Conservation (phyloP, 2,329 filamentous ascomycete species). For the Epichloe sp. region DNA sequence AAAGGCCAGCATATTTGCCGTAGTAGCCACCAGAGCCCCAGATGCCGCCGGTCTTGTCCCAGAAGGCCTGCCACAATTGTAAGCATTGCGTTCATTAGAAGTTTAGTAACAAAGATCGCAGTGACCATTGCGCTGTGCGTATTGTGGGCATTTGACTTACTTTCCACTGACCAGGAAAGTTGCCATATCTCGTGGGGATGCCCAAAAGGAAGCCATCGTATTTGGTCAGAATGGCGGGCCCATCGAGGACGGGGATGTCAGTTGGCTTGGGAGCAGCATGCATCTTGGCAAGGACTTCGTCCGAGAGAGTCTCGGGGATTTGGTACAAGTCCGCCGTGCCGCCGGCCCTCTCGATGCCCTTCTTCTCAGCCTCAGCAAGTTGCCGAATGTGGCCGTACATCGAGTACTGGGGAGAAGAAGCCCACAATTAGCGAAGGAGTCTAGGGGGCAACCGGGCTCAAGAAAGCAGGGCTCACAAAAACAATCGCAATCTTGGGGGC, state of each 20-base stretch:
- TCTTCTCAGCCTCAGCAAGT: constrained; percentile 81
- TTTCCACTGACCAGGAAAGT: constrained; percentile 96
- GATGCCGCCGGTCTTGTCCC: constrained; percentile 79
- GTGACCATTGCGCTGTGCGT: neutral
- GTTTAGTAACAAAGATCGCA: no score
- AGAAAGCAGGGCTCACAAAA: constrained; percentile 46
- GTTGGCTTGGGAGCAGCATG: constrained; percentile 65
- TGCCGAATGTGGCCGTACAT: constrained; percentile 84
- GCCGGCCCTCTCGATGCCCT: constrained; percentile 77
- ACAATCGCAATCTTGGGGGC: constrained; percentile 87
- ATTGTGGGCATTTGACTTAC: constrained; percentile 10
- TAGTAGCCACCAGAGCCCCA: constrained; percentile 66
- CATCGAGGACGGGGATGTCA: constrained; percentile 49
- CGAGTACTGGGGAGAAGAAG: constrained; percentile 51
- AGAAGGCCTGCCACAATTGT: constrained; percentile 41
- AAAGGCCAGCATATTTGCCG: constrained; percentile 85
- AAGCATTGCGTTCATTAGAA: neutral
- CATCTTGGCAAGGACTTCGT: constrained; percentile 84
- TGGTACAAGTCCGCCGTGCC: constrained; percentile 74
- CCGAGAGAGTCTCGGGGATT: constrained; percentile 73
- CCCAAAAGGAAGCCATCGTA: constrained; percentile 90
- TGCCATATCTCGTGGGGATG: constrained; percentile 91
- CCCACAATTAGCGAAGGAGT: neutral
- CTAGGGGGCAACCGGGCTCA: neutral
- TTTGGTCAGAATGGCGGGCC: constrained; percentile 45